These are phyloP conservation scores for Dipsacomyces acuminosporus DNA, from an alignment of 371 early-diverging fungal species.

Conservation along the genomic window DNA sequence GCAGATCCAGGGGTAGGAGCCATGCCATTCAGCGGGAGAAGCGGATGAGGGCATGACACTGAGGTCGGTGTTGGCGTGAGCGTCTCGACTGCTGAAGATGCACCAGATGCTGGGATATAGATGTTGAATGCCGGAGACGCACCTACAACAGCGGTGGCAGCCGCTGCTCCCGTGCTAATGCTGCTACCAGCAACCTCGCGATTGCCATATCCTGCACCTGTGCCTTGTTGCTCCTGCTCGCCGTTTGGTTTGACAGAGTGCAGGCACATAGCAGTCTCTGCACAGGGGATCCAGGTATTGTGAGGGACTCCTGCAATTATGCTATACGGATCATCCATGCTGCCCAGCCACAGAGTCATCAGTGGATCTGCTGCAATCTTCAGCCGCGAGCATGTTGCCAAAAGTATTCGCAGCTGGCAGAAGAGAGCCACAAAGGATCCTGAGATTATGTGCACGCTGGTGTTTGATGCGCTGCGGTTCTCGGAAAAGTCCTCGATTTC, in stretches of 20 bases:
- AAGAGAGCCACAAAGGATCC: constrained; percentile 34
- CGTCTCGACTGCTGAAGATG: constrained; percentile 19
- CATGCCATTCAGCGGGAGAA: not conserved
- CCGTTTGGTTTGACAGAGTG: constrained; percentile 12
- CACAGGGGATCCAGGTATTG: constrained; percentile 35
- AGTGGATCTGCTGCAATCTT: constrained; percentile 38
- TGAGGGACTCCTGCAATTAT: constrained; percentile 22
- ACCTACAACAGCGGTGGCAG: constrained; percentile 1
- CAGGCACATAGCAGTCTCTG: constrained; percentile 18
- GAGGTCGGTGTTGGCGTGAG: constrained; percentile 34
- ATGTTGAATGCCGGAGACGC: constrained; percentile 2
- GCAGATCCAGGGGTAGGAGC: constrained; percentile 20
- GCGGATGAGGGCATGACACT: constrained; percentile 1
- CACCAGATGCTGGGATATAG: constrained; percentile 23
- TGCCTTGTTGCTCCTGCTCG: not conserved
- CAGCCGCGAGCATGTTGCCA: constrained; percentile 43
- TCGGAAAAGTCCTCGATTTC: constrained; percentile 40
- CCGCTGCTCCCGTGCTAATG: no score
- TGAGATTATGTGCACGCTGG: constrained; percentile 28
- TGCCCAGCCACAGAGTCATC: constrained; percentile 41
- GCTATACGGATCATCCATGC: constrained; percentile 40
- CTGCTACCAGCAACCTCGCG: not conserved
- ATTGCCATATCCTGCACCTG: not conserved
- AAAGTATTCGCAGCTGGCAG: constrained; percentile 35
- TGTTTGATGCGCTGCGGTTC: constrained; percentile 25